Base-by-base conservation (phyloP, 345 rosid species). In the Adansonia digitata region DNA sequence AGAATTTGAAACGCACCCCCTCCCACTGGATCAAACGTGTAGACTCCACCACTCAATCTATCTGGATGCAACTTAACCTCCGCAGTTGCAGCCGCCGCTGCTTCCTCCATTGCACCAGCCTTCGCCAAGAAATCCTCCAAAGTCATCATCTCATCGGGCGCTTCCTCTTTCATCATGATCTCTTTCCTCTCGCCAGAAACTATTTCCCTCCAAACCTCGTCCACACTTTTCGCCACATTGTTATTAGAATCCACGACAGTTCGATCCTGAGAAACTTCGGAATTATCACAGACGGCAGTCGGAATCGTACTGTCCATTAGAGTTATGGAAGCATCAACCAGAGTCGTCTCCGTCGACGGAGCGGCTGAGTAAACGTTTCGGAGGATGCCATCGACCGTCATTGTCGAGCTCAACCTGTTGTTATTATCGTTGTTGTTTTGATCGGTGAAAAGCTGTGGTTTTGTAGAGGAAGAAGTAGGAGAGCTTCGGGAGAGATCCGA, bases 141-240 rank as follows among this genome's bases (percentile, higher is more conserved):
- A 68, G 99, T 95, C 87, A 91, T 91, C 92, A 92, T 80, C 74
- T 90, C 92, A 35, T 89, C 93, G 7, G 88, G 79, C 78, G 66
- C 76, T 75, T 94, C 97, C 77, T 88, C 90, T 82, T 95, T 95
- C 91, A 85, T 71, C 72, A 81, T 89, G 86, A 85, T 63, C 74
- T 82, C 88, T 76, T 77, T 87, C 61, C 79, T 85, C 75, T 87
- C 91, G 42, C 86, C 88, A 2, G 90, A 87, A 15, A 91, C 89
- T 62, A 95, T 91, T 84, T 91, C 99, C 71, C 86, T 84, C 99
- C 98, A 91, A n/a, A 90, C 90, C 22, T 93, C 94, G 10, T 95
- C 95, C 7, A 82, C 94, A 1, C 81, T 88, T 79, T 77, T 87
- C 52, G 73, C 71, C 39, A 27, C 75, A 10, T 82, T 62, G 55